These are phyloP conservation scores for Lactarius hengduanensis DNA, from an alignment of 768 basidiomycete species.

Conservation along the genomic window DNA sequence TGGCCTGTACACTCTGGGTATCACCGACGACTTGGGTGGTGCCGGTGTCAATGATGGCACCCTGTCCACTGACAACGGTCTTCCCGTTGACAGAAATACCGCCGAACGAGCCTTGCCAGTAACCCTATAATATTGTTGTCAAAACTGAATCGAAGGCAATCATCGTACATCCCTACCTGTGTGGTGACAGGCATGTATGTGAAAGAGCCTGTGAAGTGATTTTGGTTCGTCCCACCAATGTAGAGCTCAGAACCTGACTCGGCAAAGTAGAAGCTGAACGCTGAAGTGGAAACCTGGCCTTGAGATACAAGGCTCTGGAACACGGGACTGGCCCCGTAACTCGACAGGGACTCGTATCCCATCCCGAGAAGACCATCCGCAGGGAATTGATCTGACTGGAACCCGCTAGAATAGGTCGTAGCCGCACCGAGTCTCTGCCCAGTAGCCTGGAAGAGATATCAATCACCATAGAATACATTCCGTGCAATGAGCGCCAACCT, in stretches of 20 bases:
- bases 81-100: slow-evolving; percentile 31
- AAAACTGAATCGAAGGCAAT: slow-evolving; percentile 27
- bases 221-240: slow-evolving; percentile 25
- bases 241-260: slow-evolving; percentile 41
- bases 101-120: slow-evolving; percentile 31
- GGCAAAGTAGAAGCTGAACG: slow-evolving; percentile 51
- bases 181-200: slow-evolving; percentile 14
- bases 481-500: slow-evolving; percentile 11
- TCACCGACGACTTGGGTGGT: slow-evolving; percentile 35
- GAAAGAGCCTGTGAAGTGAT: slow-evolving; percentile 18
- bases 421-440: slow-evolving; percentile 48
- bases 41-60: slow-evolving; percentile 36
- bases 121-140: slow-evolving; percentile 29
- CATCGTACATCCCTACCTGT: slow-evolving; percentile 18
- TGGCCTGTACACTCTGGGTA: neutral
- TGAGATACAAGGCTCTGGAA: slow-evolving; percentile 46
- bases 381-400: slow-evolving; percentile 33
- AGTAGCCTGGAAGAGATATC: slow-evolving; percentile 32
- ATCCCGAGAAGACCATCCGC: slow-evolving; percentile 47
- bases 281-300: slow-evolving; percentile 35
- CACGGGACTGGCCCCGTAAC: slow-evolving; percentile 30
- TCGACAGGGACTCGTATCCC: slow-evolving; percentile 34
- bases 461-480: neutral
- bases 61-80: slow-evolving; percentile 2
- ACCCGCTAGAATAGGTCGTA: slow-evolving; percentile 37